These are phyloP conservation scores for Sinapis alba DNA, from an alignment of 441 rosid species.

Conservation along the genomic window DNA sequence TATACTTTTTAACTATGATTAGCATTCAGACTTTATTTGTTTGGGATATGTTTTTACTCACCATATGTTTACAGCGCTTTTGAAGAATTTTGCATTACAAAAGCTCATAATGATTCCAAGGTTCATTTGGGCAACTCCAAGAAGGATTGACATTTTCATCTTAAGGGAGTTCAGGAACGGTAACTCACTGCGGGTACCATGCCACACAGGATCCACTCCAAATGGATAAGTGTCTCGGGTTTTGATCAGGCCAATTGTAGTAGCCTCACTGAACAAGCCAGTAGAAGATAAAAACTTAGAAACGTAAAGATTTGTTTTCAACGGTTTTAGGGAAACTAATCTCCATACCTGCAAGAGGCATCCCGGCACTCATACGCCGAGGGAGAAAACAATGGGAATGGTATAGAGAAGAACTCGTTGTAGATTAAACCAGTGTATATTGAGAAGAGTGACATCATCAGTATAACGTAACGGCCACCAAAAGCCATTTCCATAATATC, in stretches of 20 bases:
- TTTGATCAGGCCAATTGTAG: constrained; percentile 74
- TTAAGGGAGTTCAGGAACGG: constrained; percentile 95
- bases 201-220: constrained; percentile 97
- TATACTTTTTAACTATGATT: constrained; percentile 1
- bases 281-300: background rate
- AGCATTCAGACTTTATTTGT: background rate
- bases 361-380: constrained; percentile 92
- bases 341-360: constrained; percentile 71
- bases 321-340: background rate
- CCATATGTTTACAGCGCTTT: constrained; percentile 61
- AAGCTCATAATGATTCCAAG: constrained; percentile 87
- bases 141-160: constrained; percentile 96
- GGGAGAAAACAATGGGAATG: constrained; percentile 72
- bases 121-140: constrained; percentile 95
- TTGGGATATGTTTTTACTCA: constrained; percentile 26
- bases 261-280: constrained; percentile 62
- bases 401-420: constrained; percentile 89
- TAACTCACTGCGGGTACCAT: constrained; percentile 79
- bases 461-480: constrained; percentile 89
- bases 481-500: constrained; percentile 87
- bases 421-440: constrained; percentile 85
- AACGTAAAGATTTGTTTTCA: background rate
- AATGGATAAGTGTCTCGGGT: constrained; percentile 73
- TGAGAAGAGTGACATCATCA: constrained; percentile 91
- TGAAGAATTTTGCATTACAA: constrained; percentile 73